Conservation (phyloP, 352 stramenopile genomes). For the Globisporangium recalcitrans region DNA sequence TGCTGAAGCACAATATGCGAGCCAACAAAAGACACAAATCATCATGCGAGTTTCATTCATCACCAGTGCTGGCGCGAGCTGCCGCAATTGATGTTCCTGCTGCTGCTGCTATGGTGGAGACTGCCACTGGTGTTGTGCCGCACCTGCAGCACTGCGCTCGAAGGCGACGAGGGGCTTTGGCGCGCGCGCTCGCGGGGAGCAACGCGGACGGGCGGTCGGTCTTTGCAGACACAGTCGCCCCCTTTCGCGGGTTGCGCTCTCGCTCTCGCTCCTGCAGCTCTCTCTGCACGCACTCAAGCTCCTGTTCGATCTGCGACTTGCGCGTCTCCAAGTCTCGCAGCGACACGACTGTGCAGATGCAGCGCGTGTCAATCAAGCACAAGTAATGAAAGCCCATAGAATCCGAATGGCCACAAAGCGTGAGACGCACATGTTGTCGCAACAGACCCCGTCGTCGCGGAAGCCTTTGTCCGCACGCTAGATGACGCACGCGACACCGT, state of each 20-base stretch:
- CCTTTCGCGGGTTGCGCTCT: not conserved
- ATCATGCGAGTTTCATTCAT: constrained; percentile 6
- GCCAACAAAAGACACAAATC: no score
- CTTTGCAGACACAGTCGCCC: not conserved
- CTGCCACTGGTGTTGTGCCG: not conserved
- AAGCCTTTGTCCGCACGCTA: not conserved
- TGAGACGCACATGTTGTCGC: constrained; percentile 34
- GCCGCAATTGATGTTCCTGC: not conserved
- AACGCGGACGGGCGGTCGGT: constrained; percentile 13
- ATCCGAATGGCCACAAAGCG: no score
- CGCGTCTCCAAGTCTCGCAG: constrained; percentile 48
- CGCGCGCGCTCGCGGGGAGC: constrained; percentile 11
- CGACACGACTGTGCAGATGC: constrained; percentile 26
- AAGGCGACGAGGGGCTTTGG: not conserved
- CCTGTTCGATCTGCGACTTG: constrained; percentile 42
- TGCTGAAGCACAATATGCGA: not conserved
- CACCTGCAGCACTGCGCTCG: not conserved
- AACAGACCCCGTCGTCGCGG: constrained; percentile 16
- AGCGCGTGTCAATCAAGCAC: not conserved
- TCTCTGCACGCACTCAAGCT: constrained; percentile 19
- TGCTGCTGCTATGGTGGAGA: not conserved
- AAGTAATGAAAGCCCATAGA: not conserved
- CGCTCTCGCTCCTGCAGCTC: constrained; percentile 17
- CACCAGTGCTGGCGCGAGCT: not conserved
- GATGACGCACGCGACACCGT: not conserved